These are phyloP conservation scores for Leptodontidium sp. DNA, from an alignment of 2,329 filamentous ascomycete genomes.

Conservation along the genomic window DNA sequence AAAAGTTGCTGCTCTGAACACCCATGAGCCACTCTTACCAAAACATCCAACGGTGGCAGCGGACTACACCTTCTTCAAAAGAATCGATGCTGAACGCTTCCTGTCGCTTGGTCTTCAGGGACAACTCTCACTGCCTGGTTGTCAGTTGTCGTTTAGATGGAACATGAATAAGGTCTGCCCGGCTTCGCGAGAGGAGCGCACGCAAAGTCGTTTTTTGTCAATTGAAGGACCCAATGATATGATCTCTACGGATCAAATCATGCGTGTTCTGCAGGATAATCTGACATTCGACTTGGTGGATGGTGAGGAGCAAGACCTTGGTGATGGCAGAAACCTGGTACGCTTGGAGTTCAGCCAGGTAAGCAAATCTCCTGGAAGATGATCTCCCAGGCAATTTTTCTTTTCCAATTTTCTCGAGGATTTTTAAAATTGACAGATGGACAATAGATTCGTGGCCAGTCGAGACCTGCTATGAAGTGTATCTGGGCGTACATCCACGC, in stretches of 20 bases:
- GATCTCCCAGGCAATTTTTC: background rate
- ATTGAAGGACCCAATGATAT: background rate
- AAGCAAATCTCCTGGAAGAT: background rate
- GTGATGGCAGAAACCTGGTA: background rate
- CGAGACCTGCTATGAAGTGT: background rate
- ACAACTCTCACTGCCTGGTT: background rate
- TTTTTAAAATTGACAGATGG: no score
- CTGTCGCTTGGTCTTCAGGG: background rate
- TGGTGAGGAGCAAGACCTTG: background rate
- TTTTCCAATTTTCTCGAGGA: no score
- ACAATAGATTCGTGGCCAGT: conserved; percentile 2
- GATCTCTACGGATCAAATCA: background rate
- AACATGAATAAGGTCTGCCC: background rate
- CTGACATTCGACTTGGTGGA: background rate
- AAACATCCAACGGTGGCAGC: background rate
- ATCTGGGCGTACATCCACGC: background rate
- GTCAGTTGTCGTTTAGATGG: background rate
- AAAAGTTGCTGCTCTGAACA: background rate
- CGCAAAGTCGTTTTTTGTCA: background rate
- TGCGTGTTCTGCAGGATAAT: background rate
- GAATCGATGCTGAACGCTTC: background rate
- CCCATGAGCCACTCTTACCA: background rate
- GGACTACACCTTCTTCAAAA: background rate
- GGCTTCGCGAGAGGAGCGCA: background rate
- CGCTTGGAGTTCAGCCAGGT: background rate